Percentiles rank a stretch among this genome's conserved stretches.
Evolutionary conservation across 805 yeast genomes (phyloP).

Genomic region (Candida peoriensis): DNA sequence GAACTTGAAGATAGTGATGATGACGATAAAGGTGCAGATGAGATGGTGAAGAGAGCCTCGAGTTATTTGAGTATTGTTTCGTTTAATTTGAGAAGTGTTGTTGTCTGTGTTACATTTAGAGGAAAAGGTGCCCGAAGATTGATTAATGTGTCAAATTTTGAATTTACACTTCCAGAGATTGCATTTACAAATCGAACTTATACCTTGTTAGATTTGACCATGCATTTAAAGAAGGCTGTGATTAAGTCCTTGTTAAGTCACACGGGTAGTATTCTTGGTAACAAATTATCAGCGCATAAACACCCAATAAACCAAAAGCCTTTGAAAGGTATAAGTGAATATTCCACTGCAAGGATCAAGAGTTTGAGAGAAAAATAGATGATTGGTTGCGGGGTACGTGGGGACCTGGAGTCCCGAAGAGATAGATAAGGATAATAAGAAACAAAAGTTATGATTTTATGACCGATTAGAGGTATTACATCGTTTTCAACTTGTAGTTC

Average conservation of each 20-base stretch:
- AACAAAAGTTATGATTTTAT: too few relatives aligned
- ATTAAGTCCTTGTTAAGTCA: conserved; percentile 54
- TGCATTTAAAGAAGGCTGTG: conserved; percentile 58
- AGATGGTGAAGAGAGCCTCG: conserved; percentile 74
- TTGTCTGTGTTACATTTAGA: conserved; percentile 67
- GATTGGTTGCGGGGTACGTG: background rate
- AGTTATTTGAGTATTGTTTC: conserved; percentile 63
- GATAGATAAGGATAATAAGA: too few relatives aligned
- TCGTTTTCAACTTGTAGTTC: too few relatives aligned
- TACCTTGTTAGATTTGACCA: conserved; percentile 64
- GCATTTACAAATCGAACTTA: conserved; percentile 58
- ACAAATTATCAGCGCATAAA: conserved; percentile 50
- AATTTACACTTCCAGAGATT: conserved; percentile 58
- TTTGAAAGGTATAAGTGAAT: conserved; percentile 18
- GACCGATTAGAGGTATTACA: too few relatives aligned
- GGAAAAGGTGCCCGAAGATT: conserved; percentile 67
- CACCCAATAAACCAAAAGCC: conserved; percentile 10
- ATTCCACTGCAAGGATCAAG: conserved; percentile 19
- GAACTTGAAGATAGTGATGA: conserved; percentile 13
- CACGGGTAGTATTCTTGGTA: conserved; percentile 75
- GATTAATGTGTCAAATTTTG: conserved; percentile 73
- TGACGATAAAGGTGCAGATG: conserved; percentile 36
- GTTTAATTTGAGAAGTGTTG: conserved; percentile 45
- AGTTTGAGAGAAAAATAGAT: conserved; percentile 20
- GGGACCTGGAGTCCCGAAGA: too few relatives aligned